Base-by-base conservation (phyloP, 352 stramenopile genomes). In the Phytophthora pinifolia region DNA sequence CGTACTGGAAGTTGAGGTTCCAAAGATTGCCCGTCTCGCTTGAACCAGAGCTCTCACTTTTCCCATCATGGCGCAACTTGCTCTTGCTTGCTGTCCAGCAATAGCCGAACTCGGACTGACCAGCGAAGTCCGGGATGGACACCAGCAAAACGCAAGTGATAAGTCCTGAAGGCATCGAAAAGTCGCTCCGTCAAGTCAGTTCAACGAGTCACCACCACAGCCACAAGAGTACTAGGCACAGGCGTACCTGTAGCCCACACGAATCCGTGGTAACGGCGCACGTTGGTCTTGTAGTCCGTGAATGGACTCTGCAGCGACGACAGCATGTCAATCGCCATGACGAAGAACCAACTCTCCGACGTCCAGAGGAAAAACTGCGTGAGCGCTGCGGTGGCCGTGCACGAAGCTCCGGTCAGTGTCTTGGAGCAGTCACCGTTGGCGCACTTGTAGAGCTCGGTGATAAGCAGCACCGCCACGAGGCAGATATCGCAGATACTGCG, bases 351-450 rank as follows among this genome's bases (percentile, higher is more conserved):
- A 53, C 81, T 91, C 61, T 94, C 85, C 9, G 85, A 92, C 12
- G 72, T 83, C 77, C 84, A 91, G n/a, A 94, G 63, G 48, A 93
- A 93, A 55, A 94, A 88, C 70, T 94, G 83, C 32, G 83, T 94
- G 8, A 94, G 62, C 4, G 73, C 85, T 17, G 85, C 85, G 8
- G 79, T 89, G 9, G 72, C 64, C 20, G 74, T 80, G 39, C 84
- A 94, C 12, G 71, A 80, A 5, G 72, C 54, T 10, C 59, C 60
- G 20, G 49, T 67, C 17, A 89, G 75, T 34, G 64, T 49, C 7
- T 59, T 39, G 8, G 38, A 49, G 42, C 76, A 88, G 5, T 70
- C 48, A 2, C 64, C 70, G 22, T 59, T 73, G 20, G 54, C 62
- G 22, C 83, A 94, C 56, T 94, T 92, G 76, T 92, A 92, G 12